Percentiles rank a stretch among this genome's conserved stretches.
Conservation (phyloP, 1,284 basidiomycete species). For the Lignosus rhinocerotis region DNA sequence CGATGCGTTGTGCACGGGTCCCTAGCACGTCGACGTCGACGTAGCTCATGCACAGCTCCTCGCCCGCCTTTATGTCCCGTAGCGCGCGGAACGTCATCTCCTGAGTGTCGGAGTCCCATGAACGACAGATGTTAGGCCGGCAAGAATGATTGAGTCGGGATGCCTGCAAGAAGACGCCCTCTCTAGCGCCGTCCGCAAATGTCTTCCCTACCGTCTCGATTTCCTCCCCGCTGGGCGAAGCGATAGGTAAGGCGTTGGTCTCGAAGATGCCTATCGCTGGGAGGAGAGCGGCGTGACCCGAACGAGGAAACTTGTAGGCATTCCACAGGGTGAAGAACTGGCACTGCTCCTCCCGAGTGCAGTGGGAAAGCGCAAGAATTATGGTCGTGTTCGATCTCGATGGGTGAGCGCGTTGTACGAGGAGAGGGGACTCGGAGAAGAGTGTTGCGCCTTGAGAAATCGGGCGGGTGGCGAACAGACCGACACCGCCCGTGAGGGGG, state of each 20-base stretch:
- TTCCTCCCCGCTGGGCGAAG: not conserved
- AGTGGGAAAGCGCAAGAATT: constrained; percentile 20
- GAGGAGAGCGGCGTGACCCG: constrained; percentile 13
- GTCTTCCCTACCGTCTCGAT: not conserved
- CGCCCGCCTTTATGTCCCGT: constrained; percentile 44
- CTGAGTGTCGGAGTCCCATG: constrained; percentile 22
- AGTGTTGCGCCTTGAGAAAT: constrained; percentile 26
- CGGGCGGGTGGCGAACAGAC: constrained; percentile 26
- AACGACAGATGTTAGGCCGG: constrained; percentile 25
- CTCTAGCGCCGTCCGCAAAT: not conserved
- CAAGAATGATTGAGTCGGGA: constrained; percentile 31
- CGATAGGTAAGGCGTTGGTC: constrained; percentile 28
- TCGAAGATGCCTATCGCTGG: constrained; percentile 28
- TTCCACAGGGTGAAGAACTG: constrained; percentile 27
- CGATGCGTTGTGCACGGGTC: constrained; percentile 37
- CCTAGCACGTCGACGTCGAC: constrained; percentile 42
- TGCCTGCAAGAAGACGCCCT: constrained; percentile 27
- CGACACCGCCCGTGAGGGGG: constrained; percentile 25
- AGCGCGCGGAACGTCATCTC: constrained; percentile 26
- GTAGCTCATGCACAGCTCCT: constrained; percentile 63
- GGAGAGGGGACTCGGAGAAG: constrained; percentile 27
- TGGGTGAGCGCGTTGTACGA: constrained; percentile 20
- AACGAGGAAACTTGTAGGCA: constrained; percentile 15
- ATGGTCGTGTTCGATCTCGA: constrained; percentile 24
- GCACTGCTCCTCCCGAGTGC: constrained; percentile 27